Conservation (phyloP, 164 flowering plant genomes). For the Cinnamomum chago region DNA sequence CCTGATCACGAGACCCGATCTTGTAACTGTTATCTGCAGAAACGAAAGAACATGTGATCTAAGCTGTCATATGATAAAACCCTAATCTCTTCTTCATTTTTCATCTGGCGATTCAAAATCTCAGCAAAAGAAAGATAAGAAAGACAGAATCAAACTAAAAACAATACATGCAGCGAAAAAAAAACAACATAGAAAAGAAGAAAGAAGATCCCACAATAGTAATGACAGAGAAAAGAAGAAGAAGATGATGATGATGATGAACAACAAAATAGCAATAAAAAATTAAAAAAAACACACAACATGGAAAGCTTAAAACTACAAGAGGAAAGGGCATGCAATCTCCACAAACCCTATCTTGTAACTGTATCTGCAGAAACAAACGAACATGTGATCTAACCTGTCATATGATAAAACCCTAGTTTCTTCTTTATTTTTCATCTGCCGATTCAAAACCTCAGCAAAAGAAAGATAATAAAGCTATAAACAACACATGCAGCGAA, state of each 20-base stretch:
- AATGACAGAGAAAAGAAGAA: too few relatives aligned
- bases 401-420: not conserved
- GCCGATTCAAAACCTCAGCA: not conserved
- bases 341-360: not conserved
- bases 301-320: not conserved
- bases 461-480: not conserved
- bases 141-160: not conserved
- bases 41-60: not conserved
- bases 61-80: not conserved
- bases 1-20: not conserved
- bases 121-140: not conserved
- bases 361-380: not conserved
- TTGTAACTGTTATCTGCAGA: not conserved
- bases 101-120: not conserved
- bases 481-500: not conserved
- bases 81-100: not conserved
- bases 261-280: not conserved
- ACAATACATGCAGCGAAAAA: not conserved
- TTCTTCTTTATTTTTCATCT: not conserved
- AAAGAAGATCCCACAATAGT: too few relatives aligned
- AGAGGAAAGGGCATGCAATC: not conserved
- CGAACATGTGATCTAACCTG: not conserved
- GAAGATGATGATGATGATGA: not conserved
- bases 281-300: too few relatives aligned
- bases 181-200: too few relatives aligned